These are phyloP conservation scores for Rhizopogon vinicolor DNA, from an alignment of 768 basidiomycete species.

Conservation along the genomic window DNA sequence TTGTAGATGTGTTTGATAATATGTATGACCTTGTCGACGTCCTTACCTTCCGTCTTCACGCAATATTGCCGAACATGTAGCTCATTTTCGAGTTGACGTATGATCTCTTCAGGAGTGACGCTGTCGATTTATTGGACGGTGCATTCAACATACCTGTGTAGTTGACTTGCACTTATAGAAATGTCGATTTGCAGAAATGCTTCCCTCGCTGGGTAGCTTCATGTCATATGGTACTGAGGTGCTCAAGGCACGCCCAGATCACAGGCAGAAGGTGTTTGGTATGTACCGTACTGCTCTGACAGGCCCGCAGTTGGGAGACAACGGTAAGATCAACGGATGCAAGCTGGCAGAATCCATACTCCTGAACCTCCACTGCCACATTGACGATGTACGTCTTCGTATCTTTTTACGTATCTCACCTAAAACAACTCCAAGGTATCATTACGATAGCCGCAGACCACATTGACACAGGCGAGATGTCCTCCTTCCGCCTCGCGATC, in stretches of 20 bases:
- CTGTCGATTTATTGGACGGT: constrained; percentile 87
- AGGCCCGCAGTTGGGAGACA: constrained; percentile 66
- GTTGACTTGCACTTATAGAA: not conserved
- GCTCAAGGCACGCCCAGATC: constrained; percentile 62
- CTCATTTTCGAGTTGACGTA: constrained; percentile 82
- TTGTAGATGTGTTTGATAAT: constrained; percentile 77
- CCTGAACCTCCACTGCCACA: constrained; percentile 69
- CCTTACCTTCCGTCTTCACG: constrained; percentile 74
- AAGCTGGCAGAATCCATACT: constrained; percentile 81
- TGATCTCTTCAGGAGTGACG: constrained; percentile 76
- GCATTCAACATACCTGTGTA: constrained; percentile 7
- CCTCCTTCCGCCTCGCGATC: constrained; percentile 66
- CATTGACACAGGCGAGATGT: constrained; percentile 58
- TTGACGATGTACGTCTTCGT: constrained; percentile 63
- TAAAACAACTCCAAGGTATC: constrained; percentile 35
- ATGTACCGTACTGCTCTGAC: constrained; percentile 76
- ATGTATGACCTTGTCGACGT: constrained; percentile 84
- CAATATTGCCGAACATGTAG: constrained; percentile 83
- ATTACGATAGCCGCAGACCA: constrained; percentile 56
- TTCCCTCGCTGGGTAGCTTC: constrained; percentile 85
- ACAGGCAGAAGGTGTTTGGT: constrained; percentile 76
- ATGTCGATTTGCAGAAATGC: constrained; percentile 60
- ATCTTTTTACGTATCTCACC: not conserved
- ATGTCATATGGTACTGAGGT: constrained; percentile 79
- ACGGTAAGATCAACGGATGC: constrained; percentile 79